Evolutionary conservation across 1,284 basidiomycete genomes (phyloP).

Genomic region (Boletus sp.): DNA sequence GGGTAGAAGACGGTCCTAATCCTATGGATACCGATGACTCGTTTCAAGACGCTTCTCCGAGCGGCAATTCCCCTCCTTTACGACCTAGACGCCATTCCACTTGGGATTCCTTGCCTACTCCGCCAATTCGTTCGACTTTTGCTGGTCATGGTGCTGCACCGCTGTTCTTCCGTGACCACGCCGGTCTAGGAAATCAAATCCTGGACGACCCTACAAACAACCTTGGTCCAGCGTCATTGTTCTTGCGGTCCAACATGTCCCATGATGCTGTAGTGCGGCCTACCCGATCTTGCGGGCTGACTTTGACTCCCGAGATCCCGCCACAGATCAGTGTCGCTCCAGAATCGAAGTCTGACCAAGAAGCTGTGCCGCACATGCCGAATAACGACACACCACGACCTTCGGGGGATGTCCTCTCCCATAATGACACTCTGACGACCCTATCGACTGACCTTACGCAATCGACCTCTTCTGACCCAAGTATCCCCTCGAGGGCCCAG

Average conservation of each 20-base stretch:
- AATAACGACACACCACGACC: slow-evolving; percentile 18
- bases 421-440: slow-evolving; percentile 7
- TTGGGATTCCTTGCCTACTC: slow-evolving; percentile 18
- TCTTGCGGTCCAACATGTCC: slow-evolving; percentile 9
- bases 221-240: slow-evolving; percentile 17
- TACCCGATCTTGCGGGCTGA: slow-evolving; percentile 3
- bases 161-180: slow-evolving; percentile 12
- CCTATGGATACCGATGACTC: slow-evolving; percentile 33
- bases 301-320: slow-evolving; percentile 2
- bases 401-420: slow-evolving; percentile 2
- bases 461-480: slow-evolving; percentile 4
- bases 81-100: slow-evolving; percentile 25
- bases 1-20: slow-evolving; percentile 28
- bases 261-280: slow-evolving; percentile 8
- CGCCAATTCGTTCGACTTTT: slow-evolving; percentile 14
- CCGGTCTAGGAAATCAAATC: not conserved
- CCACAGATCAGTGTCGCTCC: slow-evolving; percentile 3
- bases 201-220: slow-evolving; percentile 2
- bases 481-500: not conserved
- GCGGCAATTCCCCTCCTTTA: slow-evolving; percentile 22
- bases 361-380: slow-evolving; percentile 9
- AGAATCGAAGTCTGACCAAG: slow-evolving; percentile 1
- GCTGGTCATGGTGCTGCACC: slow-evolving; percentile 10
- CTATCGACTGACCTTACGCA: not conserved
- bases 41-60: slow-evolving; percentile 31